Conservation (phyloP, 305 asterid species). For the Fraxinus albicans region DNA sequence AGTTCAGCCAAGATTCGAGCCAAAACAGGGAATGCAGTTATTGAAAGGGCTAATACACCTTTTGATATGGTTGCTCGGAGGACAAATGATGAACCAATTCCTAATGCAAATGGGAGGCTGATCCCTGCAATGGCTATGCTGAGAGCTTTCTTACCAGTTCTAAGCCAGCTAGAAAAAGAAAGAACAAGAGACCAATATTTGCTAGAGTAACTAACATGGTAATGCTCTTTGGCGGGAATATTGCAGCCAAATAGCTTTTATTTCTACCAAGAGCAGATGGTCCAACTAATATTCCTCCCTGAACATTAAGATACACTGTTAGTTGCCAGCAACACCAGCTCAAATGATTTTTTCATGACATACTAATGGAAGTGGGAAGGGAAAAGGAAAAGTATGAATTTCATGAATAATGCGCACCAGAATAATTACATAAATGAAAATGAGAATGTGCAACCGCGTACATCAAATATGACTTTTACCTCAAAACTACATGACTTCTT, state of each 20-base stretch:
- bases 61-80: slow-evolving; percentile 33
- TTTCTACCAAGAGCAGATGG: slow-evolving; percentile 49
- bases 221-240: slow-evolving; percentile 43
- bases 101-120: slow-evolving; percentile 38
- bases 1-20: slow-evolving; percentile 50
- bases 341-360: background rate
- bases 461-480: background rate
- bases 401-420: background rate
- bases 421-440: too few species aligned
- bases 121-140: slow-evolving; percentile 45
- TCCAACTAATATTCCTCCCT: slow-evolving; percentile 52
- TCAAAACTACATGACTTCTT: background rate
- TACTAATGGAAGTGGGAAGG: background rate
- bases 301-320: background rate
- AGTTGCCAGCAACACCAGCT: background rate
- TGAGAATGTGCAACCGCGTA: background rate
- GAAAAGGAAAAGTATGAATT: background rate
- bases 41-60: slow-evolving; percentile 46
- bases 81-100: slow-evolving; percentile 43
- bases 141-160: slow-evolving; percentile 40
- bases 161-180: slow-evolving; percentile 44
- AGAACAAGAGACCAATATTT: slow-evolving; percentile 43
- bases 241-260: slow-evolving; percentile 29
- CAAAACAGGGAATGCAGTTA: slow-evolving; percentile 50
- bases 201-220: slow-evolving; percentile 46